Percentiles rank a stretch among this genome's conserved stretches.
phyloP scores from a whole-genome alignment of 805 yeast genomes.

The Komagataella mondaviorum region DNA sequence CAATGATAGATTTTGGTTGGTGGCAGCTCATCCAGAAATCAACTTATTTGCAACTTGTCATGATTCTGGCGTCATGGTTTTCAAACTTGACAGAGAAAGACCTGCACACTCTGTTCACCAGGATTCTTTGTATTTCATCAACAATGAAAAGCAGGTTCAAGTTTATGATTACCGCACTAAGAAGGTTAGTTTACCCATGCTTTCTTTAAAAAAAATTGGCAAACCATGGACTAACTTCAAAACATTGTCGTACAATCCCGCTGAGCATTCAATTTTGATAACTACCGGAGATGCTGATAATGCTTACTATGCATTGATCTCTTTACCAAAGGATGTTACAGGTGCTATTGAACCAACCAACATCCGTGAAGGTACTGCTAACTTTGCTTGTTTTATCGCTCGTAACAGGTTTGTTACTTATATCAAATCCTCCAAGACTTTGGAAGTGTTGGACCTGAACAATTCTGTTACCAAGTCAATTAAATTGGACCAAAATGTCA shows the following conservation, averaged over 20 bases:
- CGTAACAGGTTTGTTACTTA: constrained; percentile 89
- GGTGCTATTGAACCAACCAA: constrained; percentile 93
- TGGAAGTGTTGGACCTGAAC: constrained; percentile 74
- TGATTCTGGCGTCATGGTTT: constrained; percentile 95
- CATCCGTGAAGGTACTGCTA: constrained; percentile 66
- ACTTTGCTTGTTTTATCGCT: constrained; percentile 81
- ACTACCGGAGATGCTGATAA: constrained; percentile 63
- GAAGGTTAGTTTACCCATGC: constrained; percentile 61
- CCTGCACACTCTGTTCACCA: constrained; percentile 75
- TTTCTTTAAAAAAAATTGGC: constrained; percentile 76
- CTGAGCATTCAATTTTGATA: constrained; percentile 76
- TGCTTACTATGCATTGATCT: constrained; percentile 58
- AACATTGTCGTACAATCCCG: constrained; percentile 79
- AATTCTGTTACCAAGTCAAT: constrained; percentile 75
- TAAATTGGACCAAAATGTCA: constrained; percentile 49
- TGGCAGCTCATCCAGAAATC: constrained; percentile 79
- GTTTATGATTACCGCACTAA: constrained; percentile 55
- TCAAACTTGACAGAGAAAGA: constrained; percentile 93
- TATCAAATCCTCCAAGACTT: constrained; percentile 43
- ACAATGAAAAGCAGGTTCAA: constrained; percentile 79
- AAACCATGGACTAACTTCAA: constrained; percentile 78
- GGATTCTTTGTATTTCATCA: constrained; percentile 63
- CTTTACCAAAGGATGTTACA: constrained; percentile 73
- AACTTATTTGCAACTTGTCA: constrained; percentile 94
- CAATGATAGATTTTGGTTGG: constrained; percentile 87